These are phyloP conservation scores for Cryptosporidium tyzzeri DNA, from an alignment of 169 alveolate genomes.

Conservation along the genomic window DNA sequence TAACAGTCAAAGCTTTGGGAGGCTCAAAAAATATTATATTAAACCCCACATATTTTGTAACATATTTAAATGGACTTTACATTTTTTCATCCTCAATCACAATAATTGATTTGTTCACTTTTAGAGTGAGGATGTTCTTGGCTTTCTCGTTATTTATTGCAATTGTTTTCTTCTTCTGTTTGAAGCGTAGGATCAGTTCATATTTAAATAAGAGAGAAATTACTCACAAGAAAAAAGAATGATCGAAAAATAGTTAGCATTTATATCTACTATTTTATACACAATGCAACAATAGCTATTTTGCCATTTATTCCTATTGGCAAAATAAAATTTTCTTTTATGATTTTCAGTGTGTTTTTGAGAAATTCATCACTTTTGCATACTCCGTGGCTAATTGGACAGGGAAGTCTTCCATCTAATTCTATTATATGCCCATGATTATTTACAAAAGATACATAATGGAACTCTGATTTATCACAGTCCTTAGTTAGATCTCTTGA, in stretches of 20 bases:
- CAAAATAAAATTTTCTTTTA: slow-evolving; percentile 16
- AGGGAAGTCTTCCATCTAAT: slow-evolving; percentile 46
- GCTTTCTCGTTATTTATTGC: background rate
- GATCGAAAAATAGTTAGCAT: background rate
- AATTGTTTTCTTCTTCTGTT: background rate
- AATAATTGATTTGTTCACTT: slow-evolving; percentile 38
- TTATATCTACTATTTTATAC: background rate
- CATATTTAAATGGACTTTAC: slow-evolving; percentile 58
- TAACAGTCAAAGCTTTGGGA: slow-evolving; percentile 37
- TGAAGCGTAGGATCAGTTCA: background rate
- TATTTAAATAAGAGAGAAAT: background rate
- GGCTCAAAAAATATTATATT: background rate
- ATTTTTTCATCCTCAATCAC: slow-evolving; percentile 55
- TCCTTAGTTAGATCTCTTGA: background rate
- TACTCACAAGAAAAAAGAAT: background rate
- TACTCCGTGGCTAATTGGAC: slow-evolving; percentile 47
- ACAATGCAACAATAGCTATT: slow-evolving; percentile 34
- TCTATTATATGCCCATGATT: slow-evolving; percentile 7
- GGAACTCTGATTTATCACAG: slow-evolving; percentile 15
- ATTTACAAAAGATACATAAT: slow-evolving; percentile 37
- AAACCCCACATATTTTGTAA: slow-evolving; percentile 36
- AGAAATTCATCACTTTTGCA: slow-evolving; percentile 11
- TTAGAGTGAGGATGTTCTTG: slow-evolving; percentile 16
- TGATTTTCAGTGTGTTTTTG: background rate
- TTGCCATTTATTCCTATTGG: background rate